phyloP scores from a whole-genome alignment of 1,284 basidiomycete genomes.

The Rhodotorula sp. region DNA sequence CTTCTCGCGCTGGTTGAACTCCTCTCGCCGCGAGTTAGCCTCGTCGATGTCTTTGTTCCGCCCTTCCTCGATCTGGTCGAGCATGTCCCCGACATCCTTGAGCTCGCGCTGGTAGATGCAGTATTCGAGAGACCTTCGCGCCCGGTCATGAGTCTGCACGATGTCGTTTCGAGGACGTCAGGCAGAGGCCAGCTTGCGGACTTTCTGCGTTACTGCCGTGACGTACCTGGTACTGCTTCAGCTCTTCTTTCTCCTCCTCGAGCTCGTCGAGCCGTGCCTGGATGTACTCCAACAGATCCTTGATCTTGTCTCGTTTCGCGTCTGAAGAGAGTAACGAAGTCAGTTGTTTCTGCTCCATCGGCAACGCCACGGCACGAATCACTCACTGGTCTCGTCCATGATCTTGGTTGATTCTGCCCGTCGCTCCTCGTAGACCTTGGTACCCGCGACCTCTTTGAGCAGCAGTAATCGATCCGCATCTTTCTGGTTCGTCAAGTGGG shows the following conservation, averaged over 20 bases:
- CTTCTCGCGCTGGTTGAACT: conserved; percentile 79
- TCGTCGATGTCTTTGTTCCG: conserved; percentile 76
- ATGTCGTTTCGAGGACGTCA: neutral
- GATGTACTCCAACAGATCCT: conserved; percentile 85
- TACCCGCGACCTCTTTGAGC: conserved; percentile 97
- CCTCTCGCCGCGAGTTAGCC: conserved; percentile 74
- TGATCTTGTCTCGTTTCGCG: conserved; percentile 85
- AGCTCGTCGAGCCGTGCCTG: conserved; percentile 85
- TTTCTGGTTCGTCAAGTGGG: conserved; percentile 93
- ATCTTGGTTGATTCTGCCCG: conserved; percentile 88
- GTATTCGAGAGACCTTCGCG: conserved; percentile 92
- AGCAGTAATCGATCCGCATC: conserved; percentile 90
- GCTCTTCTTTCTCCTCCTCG: conserved; percentile 95
- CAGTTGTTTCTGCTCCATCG: neutral
- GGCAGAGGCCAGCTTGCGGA: neutral
- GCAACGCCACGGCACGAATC: neutral
- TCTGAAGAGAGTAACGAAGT: conserved; percentile 52
- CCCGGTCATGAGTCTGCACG: conserved; percentile 72
- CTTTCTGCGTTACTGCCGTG: neutral
- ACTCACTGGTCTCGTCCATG: conserved; percentile 82
- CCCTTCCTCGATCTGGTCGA: conserved; percentile 67
- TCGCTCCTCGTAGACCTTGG: conserved; percentile 96
- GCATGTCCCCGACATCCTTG: conserved; percentile 76
- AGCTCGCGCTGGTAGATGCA: conserved; percentile 88
- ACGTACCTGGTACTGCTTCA: conserved; percentile 85